Base-by-base conservation (phyloP, 495 filamentous ascomycete species). In the Penicillium pancosmium region DNA sequence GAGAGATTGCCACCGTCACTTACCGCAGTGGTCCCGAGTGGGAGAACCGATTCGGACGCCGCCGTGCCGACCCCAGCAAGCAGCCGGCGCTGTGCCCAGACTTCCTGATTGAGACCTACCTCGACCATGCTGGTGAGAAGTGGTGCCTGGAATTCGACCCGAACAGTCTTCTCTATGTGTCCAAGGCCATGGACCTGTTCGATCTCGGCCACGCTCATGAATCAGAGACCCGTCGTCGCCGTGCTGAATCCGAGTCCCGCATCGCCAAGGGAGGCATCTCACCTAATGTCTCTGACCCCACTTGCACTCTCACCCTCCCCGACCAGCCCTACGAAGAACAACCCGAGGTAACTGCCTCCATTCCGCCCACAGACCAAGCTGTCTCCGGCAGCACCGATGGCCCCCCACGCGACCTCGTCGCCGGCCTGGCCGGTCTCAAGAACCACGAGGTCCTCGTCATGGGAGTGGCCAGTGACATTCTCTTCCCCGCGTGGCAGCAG, bases 401-500 rank as follows among this genome's bases (percentile, higher is more conserved):
- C 4, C 88, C 91, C 9, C 88, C 92, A 2, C 73, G 78, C 49
- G 95, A 98, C 74, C 79, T 99, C 0, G 82, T 99, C 4, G 74
- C 74, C 4, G 95, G 94, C 4, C 75, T 99, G 33, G 69, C 81
- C 5, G 76, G 86, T 1, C 74, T 97, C 52, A 84, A 86, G 55
- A 75, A 90, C 60, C 92, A 91, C 61, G 87, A 90, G 0, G 87
- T 89, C 3, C 78, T 99, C 41, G 89, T 99, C 3, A 86, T 99
- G 79, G 94, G 94, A 18, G 94, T 98, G 10, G 91, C 91, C 2
- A 97, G 91, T 67, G 94, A 99, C 69, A 98, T 96, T 56, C 77
- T 99, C 38, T 99, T 99, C 77, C 94, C 94, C 2, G 91, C 95
- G 2, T 99, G 94, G 93, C 94, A 99, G 74, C 94, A 99, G 78